Evolutionary conservation across 148 eudicot species (phyloP).

Genomic region (Bassia scoparia): DNA sequence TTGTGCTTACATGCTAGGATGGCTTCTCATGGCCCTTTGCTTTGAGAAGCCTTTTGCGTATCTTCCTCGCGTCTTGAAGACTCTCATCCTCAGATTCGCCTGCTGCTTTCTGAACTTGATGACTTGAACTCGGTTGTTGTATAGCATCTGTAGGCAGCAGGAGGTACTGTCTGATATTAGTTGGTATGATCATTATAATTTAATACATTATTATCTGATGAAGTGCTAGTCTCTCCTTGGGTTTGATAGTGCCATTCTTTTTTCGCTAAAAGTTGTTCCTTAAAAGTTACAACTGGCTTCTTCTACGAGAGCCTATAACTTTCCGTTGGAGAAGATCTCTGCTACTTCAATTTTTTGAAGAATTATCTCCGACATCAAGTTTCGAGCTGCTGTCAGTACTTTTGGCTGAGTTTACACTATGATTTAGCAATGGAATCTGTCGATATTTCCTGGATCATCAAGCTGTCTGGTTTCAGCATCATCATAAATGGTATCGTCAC

Average conservation of each 20-base stretch:
- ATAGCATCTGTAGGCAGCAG: background rate
- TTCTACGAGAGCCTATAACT: conserved; percentile 25
- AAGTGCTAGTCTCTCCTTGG: conserved; percentile 13
- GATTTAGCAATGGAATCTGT: conserved; percentile 2
- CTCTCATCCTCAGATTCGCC: conserved; percentile 34
- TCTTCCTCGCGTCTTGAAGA: conserved; percentile 18
- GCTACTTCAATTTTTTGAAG: conserved; percentile 28
- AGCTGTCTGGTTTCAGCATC: conserved; percentile 21
- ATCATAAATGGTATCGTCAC: conserved; percentile 17
- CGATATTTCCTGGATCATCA: conserved; percentile 23
- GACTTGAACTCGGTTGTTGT: conserved; percentile 23
- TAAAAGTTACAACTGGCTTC: conserved; percentile 38
- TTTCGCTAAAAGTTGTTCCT: conserved; percentile 29
- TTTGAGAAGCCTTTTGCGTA: background rate
- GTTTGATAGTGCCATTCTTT: conserved; percentile 23
- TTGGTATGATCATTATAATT: background rate
- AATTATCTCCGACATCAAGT: conserved; percentile 21
- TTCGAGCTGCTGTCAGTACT: conserved; percentile 25
- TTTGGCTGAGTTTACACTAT: conserved; percentile 10
- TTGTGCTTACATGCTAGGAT: background rate
- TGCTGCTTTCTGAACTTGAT: conserved; percentile 36
- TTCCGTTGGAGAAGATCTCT: conserved; percentile 21
- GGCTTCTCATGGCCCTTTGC: conserved; percentile 5
- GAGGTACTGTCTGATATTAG: conserved; percentile 12
- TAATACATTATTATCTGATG: conserved; percentile 5